Percentiles rank a stretch among this genome's conserved stretches.
phyloP scores from a whole-genome alignment of 108 stramenopile species.

The Fragilariopsis cylindrus region DNA sequence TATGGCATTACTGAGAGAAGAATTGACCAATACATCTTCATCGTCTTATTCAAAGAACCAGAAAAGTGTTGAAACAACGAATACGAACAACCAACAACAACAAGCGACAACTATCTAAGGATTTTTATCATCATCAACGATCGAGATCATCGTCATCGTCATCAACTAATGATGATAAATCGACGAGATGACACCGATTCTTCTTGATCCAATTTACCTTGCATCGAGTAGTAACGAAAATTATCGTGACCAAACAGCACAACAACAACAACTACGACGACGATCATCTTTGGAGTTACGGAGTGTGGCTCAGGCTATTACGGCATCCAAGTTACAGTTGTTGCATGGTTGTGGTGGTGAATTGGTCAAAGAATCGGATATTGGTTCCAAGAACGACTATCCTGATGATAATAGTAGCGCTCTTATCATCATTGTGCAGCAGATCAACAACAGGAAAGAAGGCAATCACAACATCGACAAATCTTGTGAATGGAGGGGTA shows the following conservation, averaged over 20 bases:
- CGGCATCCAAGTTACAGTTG: slow-evolving; percentile 35
- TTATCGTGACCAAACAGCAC: background rate
- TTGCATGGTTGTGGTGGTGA: slow-evolving; percentile 6
- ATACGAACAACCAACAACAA: background rate
- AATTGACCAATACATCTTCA: background rate
- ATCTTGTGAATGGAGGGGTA: slow-evolving; percentile 44
- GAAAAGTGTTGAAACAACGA: background rate
- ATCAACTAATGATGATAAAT: background rate
- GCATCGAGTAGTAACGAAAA: background rate
- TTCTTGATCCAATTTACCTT: background rate
- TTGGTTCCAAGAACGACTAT: background rate
- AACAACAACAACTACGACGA: slow-evolving; percentile 4
- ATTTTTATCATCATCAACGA: slow-evolving; percentile 10
- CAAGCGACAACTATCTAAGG: slow-evolving; percentile 36
- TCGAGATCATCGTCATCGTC: background rate
- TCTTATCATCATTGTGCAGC: background rate
- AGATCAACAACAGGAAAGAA: slow-evolving; percentile 10
- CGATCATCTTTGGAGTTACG: slow-evolving; percentile 40
- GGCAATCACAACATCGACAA: slow-evolving; percentile 18
- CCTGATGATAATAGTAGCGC: too few relatives aligned
- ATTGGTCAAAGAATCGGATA: background rate
- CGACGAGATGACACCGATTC: too few relatives aligned
- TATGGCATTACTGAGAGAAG: slow-evolving; percentile 29
- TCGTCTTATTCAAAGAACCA: background rate
- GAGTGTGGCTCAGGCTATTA: slow-evolving; percentile 41